A percentile compares a stretch with the other conserved stretches of the same genome.
phyloP scores from a whole-genome alignment of 2,329 filamentous ascomycete species.

The Rutstroemia sp. region DNA sequence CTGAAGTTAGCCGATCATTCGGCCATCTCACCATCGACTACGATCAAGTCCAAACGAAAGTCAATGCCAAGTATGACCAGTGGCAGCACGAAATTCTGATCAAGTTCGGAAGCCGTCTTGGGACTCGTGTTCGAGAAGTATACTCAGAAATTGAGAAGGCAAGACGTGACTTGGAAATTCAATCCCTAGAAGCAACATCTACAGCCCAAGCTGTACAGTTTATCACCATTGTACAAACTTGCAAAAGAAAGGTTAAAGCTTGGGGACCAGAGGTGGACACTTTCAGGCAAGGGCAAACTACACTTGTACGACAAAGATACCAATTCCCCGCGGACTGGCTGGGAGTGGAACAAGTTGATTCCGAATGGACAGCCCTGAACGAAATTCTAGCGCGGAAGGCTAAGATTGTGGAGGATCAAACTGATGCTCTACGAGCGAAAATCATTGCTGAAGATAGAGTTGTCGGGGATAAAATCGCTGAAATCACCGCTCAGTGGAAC shows the following conservation, averaged over 20 bases:
- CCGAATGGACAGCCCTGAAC: conserved; percentile 89
- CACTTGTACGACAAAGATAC: conserved; percentile 83
- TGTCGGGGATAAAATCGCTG: conserved; percentile 78
- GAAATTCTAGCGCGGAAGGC: conserved; percentile 88
- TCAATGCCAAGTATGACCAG: conserved; percentile 98
- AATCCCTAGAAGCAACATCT: conserved; percentile 87
- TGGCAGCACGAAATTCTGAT: conserved; percentile 97
- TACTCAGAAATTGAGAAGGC: conserved; percentile 89
- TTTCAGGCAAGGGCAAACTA: conserved; percentile 93
- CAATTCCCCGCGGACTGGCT: conserved; percentile 93
- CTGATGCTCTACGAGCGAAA: conserved; percentile 88
- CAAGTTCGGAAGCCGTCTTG: conserved; percentile 86
- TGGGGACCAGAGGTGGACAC: conserved; percentile 96
- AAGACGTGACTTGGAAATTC: conserved; percentile 80
- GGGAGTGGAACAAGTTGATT: conserved; percentile 90
- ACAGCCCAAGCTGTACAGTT: conserved; percentile 97
- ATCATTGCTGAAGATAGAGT: conserved; percentile 91
- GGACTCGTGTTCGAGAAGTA: conserved; percentile 84
- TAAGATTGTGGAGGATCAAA: conserved; percentile 94
- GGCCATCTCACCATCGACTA: conserved; percentile 95
- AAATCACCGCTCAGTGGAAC: conserved; percentile 83
- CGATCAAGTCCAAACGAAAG: conserved; percentile 96
- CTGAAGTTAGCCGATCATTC: conserved; percentile 86
- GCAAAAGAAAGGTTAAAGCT: conserved; percentile 83
- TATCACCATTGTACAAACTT: conserved; percentile 95